Base-by-base conservation (phyloP, 202 grass and related monocot genomes). In the Eragrostis tef region DNA sequence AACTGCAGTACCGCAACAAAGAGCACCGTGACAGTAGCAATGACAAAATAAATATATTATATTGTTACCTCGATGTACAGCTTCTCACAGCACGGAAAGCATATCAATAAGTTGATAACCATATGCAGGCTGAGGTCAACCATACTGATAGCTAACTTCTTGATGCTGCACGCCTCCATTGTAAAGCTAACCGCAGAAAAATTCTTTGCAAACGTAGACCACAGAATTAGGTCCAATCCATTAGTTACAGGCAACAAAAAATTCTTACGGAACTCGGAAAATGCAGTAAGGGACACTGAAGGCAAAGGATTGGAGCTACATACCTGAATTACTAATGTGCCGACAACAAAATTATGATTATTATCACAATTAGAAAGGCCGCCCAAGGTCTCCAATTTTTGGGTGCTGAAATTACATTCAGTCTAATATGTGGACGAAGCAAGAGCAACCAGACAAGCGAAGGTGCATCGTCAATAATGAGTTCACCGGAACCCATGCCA, bases 11-110 rank as follows among this genome's bases (percentile, higher is more conserved):
- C 31, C 31, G 31, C 31, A 34, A 34, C 31, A 34, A 34, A 34
- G 31, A 34, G 31, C 4, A 34, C 2, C 31, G 4, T 34, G 31
- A 34, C 31, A 22, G 7, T 22, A 10, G 0, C 6, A 57, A 57
- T 10, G 9, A 22, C 53, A 6, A 67, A 20, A 12, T 11, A 21
- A 21, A 4, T n/a, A 34, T 34, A 34, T 1, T 34, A 34, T 34
- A 34, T 34, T 34, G 57, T 74, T 50, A 84, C 84, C 80, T 62
- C 9, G 20, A 87, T 57, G 74, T 90, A 72, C 70, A 90, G 48
- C 26, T 31, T 90, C 36, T 84, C 57, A 84, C 71, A 74, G 48
- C 53, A 75, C 0, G 74, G 88, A 27, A 90, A 90, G 22, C 79
- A 87, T 61, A 46, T 81, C 22, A 90, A 42, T 16, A 90, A 84